Evolutionary conservation across 192 early-diverging fungal genomes (phyloP).

Genomic region (Gonapodya prolifera): DNA sequence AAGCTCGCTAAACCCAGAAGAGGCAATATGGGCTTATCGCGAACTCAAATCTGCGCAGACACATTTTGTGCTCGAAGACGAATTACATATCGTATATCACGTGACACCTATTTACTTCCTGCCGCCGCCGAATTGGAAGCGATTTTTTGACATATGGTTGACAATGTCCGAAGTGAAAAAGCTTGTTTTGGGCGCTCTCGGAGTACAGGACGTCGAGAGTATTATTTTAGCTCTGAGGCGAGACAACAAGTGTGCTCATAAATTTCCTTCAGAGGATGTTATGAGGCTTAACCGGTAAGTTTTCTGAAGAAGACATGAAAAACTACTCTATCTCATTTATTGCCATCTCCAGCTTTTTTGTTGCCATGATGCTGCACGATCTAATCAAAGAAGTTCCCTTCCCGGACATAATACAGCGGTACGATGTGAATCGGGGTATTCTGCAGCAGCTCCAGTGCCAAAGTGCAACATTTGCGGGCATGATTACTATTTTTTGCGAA

Average conservation of each 20-base stretch:
- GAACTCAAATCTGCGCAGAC: slow-evolving; percentile 14
- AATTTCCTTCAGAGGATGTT: slow-evolving; percentile 11
- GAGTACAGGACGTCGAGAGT: slow-evolving; percentile 8
- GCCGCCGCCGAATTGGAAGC: slow-evolving; percentile 12
- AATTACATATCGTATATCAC: slow-evolving; percentile 22
- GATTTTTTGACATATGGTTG: slow-evolving; percentile 11
- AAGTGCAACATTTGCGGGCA: slow-evolving; percentile 26
- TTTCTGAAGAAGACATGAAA: background rate
- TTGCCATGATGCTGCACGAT: slow-evolving; percentile 20
- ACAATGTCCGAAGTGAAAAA: slow-evolving; percentile 8
- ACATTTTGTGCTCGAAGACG: slow-evolving; percentile 23
- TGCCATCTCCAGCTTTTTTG: slow-evolving; percentile 13
- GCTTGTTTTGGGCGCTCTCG: slow-evolving; percentile 11
- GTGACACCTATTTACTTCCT: slow-evolving; percentile 16
- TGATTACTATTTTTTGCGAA: slow-evolving; percentile 31
- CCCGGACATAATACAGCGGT: slow-evolving; percentile 13
- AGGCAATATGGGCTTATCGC: slow-evolving; percentile 17
- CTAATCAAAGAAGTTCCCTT: slow-evolving; percentile 23
- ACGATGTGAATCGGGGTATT: slow-evolving; percentile 18
- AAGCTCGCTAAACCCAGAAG: slow-evolving; percentile 23
- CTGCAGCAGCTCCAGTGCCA: slow-evolving; percentile 18
- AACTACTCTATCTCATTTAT: background rate
- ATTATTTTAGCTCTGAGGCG: background rate
- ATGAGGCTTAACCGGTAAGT: background rate
- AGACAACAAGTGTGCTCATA: background rate